Conservation (phyloP, 441 rosid genomes). For the Aquilaria agallochum region DNA sequence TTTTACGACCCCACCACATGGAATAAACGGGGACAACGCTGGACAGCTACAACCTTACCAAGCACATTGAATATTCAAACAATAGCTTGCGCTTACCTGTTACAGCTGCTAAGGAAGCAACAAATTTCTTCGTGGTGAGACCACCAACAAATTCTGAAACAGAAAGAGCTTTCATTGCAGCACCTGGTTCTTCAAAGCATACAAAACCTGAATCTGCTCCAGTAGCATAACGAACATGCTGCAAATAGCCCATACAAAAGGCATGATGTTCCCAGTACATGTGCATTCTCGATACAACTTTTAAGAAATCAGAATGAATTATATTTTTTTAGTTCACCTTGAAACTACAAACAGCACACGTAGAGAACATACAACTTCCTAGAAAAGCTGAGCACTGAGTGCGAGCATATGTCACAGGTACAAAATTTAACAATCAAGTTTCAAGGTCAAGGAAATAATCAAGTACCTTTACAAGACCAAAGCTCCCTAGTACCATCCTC, state of each 20-base stretch:
- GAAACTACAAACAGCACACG: neutral
- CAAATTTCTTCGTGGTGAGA: slow-evolving; percentile 30
- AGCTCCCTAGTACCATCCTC: slow-evolving; percentile 34
- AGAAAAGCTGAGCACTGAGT: neutral
- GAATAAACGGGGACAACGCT: too few relatives aligned
- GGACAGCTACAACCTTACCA: too few relatives aligned
- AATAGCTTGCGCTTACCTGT: slow-evolving; percentile 25
- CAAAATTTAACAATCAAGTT: too few relatives aligned
- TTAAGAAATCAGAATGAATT: neutral
- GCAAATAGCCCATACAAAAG: slow-evolving; percentile 6
- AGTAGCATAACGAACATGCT: slow-evolving; percentile 34
- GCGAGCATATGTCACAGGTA: too few relatives aligned
- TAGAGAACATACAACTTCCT: slow-evolving; percentile 1
- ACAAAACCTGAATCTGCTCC: slow-evolving; percentile 42
- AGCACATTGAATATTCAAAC: neutral
- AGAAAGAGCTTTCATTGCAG: slow-evolving; percentile 39
- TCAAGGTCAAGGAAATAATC: neutral
- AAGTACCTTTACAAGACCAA: slow-evolving; percentile 40
- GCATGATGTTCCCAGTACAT: neutral
- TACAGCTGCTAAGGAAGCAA: slow-evolving; percentile 34
- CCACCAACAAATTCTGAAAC: slow-evolving; percentile 38
- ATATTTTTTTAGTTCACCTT: too few relatives aligned
- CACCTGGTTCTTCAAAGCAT: slow-evolving; percentile 38
- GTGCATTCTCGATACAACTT: neutral
- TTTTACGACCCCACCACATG: too few relatives aligned